phyloP scores from a whole-genome alignment of 441 rosid species.

The Brassica hybrid region DNA sequence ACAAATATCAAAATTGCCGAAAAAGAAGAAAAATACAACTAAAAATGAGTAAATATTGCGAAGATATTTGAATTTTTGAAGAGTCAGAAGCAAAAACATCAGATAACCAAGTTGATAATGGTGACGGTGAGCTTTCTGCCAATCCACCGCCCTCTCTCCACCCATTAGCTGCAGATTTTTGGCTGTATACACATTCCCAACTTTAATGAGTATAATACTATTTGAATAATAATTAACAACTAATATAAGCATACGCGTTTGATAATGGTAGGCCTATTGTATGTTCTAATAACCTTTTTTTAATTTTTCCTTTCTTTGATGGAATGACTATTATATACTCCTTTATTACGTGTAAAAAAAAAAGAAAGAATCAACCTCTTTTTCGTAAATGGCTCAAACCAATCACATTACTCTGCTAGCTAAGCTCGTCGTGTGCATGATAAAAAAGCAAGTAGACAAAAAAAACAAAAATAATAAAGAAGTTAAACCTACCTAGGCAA shows the following conservation, averaged over 20 bases:
- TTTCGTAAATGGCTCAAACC: conserved; percentile 34
- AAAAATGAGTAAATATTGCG: not conserved
- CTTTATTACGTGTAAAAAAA: conserved; percentile 44
- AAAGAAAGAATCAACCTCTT: conserved; percentile 28
- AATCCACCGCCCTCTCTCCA: conserved; percentile 35
- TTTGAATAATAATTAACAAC: not conserved
- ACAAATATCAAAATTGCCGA: not conserved
- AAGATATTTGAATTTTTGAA: conserved; percentile 12
- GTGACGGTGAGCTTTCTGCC: conserved; percentile 32
- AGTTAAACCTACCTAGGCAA: conserved; percentile 46
- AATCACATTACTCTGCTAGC: conserved; percentile 43
- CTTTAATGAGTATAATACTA: conserved; percentile 16
- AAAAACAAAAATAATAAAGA: not conserved
- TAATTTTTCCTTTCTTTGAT: conserved; percentile 23
- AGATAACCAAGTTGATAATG: conserved; percentile 38
- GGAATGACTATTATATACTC: conserved; percentile 35
- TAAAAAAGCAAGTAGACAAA: conserved; percentile 14
- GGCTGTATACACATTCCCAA: conserved; percentile 37
- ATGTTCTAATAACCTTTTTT: conserved; percentile 25
- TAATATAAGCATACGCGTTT: conserved; percentile 15
- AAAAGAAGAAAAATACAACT: conserved; percentile 20
- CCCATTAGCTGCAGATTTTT: conserved; percentile 41
- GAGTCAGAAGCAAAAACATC: conserved; percentile 35
- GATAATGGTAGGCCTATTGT: conserved; percentile 35
- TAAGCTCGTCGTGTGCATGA: conserved; percentile 44